A percentile compares a stretch with the other conserved stretches of the same genome.
These are phyloP conservation scores for Talaromyces amestolkiae DNA, from an alignment of 2,329 filamentous ascomycete species.

Conservation along the genomic window DNA sequence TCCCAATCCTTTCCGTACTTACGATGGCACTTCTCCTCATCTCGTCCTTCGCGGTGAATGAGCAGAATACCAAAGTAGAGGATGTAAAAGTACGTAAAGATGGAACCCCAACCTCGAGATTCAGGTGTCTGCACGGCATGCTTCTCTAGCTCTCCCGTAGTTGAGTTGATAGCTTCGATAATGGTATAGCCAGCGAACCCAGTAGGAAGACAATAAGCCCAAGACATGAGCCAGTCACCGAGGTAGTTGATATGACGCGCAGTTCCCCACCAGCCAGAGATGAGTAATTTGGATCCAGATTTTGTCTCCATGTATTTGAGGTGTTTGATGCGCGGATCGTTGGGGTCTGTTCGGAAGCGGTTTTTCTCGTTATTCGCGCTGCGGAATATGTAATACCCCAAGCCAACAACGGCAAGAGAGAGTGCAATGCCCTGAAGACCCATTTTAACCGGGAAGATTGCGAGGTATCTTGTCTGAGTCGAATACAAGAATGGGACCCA, in stretches of 20 bases:
- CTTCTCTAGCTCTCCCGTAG: conserved; percentile 63
- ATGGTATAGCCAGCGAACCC: conserved; percentile 79
- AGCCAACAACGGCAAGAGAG: conserved; percentile 64
- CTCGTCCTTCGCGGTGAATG: conserved; percentile 78
- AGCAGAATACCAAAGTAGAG: conserved; percentile 86
- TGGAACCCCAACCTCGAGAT: conserved; percentile 76
- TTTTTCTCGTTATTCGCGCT: conserved; percentile 95
- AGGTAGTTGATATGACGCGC: conserved; percentile 95
- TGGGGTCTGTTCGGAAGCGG: conserved; percentile 81
- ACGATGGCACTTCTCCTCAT: conserved; percentile 83
- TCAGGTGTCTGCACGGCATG: conserved; percentile 71
- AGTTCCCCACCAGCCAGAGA: conserved; percentile 88
- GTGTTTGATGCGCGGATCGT: conserved; percentile 73
- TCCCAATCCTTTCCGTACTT: conserved; percentile 96
- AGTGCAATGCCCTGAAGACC: conserved; percentile 64
- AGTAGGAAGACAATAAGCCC: conserved; percentile 85
- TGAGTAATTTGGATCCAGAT: conserved; percentile 74
- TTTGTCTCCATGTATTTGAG: conserved; percentile 84
- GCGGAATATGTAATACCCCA: conserved; percentile 90
- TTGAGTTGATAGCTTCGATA: conserved; percentile 46
- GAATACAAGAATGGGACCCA: conserved; percentile 93
- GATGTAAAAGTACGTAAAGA: conserved; percentile 92
- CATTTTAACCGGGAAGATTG: conserved; percentile 76
- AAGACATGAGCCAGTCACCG: conserved; percentile 91
- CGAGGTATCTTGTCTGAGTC: conserved; percentile 78